phyloP scores from a whole-genome alignment of 495 filamentous ascomycete species.

The Penicillium cosmopolitanum region DNA sequence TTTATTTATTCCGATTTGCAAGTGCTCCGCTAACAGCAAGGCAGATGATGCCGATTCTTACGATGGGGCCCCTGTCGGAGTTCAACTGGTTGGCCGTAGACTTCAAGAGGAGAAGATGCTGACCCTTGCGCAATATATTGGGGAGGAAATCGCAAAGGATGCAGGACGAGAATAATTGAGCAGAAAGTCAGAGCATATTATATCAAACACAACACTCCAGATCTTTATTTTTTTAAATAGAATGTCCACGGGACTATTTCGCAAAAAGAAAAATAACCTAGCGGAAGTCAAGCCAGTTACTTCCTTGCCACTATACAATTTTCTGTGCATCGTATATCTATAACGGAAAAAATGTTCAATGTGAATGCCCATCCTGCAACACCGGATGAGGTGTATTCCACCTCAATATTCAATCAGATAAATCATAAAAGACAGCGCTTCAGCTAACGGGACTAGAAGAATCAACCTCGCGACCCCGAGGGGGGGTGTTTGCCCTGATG shows the following conservation, averaged over 20 bases:
- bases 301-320: not conserved
- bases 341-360: not conserved
- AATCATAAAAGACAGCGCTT: not conserved
- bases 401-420: not conserved
- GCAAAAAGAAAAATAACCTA: no score
- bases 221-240: no score
- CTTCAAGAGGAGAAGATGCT: conserved; percentile 59
- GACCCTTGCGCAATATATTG: conserved; percentile 44
- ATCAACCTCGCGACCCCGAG: conserved; percentile 16
- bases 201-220: no score
- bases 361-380: not conserved
- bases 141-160: conserved; percentile 24
- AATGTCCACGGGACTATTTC: no score
- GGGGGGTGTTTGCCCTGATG: conserved; percentile 30
- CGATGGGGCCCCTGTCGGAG: conserved; percentile 56
- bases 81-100: conserved; percentile 56
- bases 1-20: not conserved
- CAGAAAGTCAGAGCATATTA: not conserved
- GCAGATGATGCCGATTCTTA: conserved; percentile 57
- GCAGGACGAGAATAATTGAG: not conserved
- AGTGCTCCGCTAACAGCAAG: conserved; percentile 7
- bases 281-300: not conserved
- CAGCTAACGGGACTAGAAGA: conserved; percentile 2
- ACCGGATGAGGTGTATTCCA: no score
- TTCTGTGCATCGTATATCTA: conserved; percentile 2